phyloP scores from a whole-genome alignment of 2,329 filamentous ascomycete genomes.

The Peltaster fructicola region DNA sequence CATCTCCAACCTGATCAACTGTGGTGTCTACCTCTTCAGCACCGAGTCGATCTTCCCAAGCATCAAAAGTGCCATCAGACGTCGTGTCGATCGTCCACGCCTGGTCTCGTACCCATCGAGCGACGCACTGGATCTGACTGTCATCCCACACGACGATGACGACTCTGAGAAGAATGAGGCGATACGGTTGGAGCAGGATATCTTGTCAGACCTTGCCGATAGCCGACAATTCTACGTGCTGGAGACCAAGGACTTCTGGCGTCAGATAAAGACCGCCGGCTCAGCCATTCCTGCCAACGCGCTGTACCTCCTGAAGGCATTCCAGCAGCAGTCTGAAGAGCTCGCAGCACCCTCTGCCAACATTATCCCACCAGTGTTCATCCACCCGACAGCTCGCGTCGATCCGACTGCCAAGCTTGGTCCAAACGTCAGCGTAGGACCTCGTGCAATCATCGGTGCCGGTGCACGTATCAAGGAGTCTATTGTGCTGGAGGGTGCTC shows the following conservation, averaged over 20 bases:
- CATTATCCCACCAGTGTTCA: constrained; percentile 84
- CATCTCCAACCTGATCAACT: constrained; percentile 98
- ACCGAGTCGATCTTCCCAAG: constrained; percentile 93
- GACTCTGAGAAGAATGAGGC: constrained; percentile 65
- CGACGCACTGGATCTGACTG: constrained; percentile 63
- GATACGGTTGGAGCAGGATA: constrained; percentile 91
- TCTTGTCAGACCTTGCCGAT: constrained; percentile 85
- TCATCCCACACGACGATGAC: constrained; percentile 51
- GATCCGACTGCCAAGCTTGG: constrained; percentile 93
- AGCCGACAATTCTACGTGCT: constrained; percentile 97
- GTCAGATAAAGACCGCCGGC: constrained; percentile 97
- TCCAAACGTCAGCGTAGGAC: constrained; percentile 89
- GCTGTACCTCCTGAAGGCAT: constrained; percentile 86
- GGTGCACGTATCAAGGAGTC: constrained; percentile 89
- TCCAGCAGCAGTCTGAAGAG: constrained; percentile 65
- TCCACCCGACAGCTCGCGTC: constrained; percentile 77
- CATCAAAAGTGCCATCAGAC: constrained; percentile 88
- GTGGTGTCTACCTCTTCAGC: constrained; percentile 92
- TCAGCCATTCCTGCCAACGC: constrained; percentile 94
- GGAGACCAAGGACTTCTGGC: constrained; percentile 99
- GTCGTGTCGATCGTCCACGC: constrained; percentile 75
- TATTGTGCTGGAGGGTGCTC: constrained; percentile 83
- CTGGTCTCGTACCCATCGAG: constrained; percentile 90
- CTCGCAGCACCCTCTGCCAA: constrained; percentile 68
- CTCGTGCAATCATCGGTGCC: constrained; percentile 67